Percentiles rank a stretch among this genome's conserved stretches.
phyloP scores from a whole-genome alignment of 768 basidiomycete species.

The Rhodocollybia butyracea region DNA sequence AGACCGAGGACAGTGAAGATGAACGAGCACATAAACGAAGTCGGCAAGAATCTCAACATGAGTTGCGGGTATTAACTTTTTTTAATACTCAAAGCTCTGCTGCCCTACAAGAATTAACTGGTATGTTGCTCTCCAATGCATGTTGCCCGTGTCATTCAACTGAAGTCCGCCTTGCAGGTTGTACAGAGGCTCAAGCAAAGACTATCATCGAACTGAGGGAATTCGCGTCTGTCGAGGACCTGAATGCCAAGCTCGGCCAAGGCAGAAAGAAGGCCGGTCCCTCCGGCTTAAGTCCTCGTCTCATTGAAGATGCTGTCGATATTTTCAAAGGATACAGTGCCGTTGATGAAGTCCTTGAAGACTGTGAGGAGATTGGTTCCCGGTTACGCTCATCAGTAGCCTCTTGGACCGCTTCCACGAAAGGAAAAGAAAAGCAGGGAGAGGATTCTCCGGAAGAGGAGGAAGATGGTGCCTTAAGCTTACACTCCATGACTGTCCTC shows the following conservation, averaged over 20 bases:
- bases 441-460: conserved; percentile 24
- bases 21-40: conserved; percentile 26
- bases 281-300: conserved; percentile 78
- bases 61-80: conserved; percentile 57
- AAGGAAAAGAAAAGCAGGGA: conserved; percentile 36
- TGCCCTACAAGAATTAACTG: conserved; percentile 72
- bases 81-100: conserved; percentile 63
- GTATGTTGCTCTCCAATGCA: conserved; percentile 35
- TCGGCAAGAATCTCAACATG: conserved; percentile 35
- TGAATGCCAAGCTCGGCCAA: conserved; percentile 73
- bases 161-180: conserved; percentile 44
- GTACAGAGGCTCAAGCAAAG: conserved; percentile 76
- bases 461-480: conserved; percentile 63
- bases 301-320: conserved; percentile 87
- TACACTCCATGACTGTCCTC: conserved; percentile 44
- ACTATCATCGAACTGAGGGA: conserved; percentile 78
- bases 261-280: conserved; percentile 86
- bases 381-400: conserved; percentile 71
- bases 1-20: conserved; percentile 48
- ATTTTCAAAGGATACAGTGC: conserved; percentile 84
- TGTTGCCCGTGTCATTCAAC: background rate
- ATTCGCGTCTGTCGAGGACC: conserved; percentile 71
- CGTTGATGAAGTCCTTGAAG: conserved; percentile 85
- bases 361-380: conserved; percentile 84
- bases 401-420: conserved; percentile 59